Evolutionary conservation across 768 basidiomycete species (phyloP).

Genomic region (Rhizopogon roseolus): DNA sequence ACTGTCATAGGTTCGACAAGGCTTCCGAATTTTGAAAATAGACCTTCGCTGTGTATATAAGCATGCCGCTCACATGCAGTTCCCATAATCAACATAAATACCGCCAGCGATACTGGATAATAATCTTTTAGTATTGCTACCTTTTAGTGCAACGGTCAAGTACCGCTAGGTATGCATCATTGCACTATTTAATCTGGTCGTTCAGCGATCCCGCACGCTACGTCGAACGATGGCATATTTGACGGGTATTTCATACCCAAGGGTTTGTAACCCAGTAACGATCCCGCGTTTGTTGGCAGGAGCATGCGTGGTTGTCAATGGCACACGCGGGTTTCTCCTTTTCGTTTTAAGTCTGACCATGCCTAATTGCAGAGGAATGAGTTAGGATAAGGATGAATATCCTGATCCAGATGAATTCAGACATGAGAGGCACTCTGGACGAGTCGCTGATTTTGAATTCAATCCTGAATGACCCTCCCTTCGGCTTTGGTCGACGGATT

Average conservation of each 20-base stretch:
- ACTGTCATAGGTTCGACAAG: constrained; percentile 14
- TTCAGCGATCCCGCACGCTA: constrained; percentile 22
- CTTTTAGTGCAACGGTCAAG: no score
- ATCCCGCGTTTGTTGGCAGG: constrained; percentile 5
- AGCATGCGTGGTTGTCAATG: constrained; percentile 15
- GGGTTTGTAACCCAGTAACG: constrained; percentile 20
- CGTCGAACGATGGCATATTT: constrained; percentile 36
- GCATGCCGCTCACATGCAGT: no score
- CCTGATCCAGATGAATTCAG: constrained; percentile 25
- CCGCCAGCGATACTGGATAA: no score
- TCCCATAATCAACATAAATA: no score
- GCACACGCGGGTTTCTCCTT: constrained; percentile 1
- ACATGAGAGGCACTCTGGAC: constrained; percentile 26
- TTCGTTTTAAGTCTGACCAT: background rate
- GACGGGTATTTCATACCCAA: constrained; percentile 47
- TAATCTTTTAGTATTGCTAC: no score
- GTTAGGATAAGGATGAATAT: constrained; percentile 15
- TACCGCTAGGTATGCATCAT: constrained; percentile 8
- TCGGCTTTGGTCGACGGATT: constrained; percentile 3
- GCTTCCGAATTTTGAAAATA: constrained; percentile 12
- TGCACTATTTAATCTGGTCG: no score
- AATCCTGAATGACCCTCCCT: background rate
- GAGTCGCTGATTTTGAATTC: constrained; percentile 2
- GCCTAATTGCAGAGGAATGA: constrained; percentile 14
- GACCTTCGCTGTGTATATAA: constrained; percentile 10